phyloP scores from a whole-genome alignment of 768 basidiomycete genomes.

The Mycena olivaceomarginata region DNA sequence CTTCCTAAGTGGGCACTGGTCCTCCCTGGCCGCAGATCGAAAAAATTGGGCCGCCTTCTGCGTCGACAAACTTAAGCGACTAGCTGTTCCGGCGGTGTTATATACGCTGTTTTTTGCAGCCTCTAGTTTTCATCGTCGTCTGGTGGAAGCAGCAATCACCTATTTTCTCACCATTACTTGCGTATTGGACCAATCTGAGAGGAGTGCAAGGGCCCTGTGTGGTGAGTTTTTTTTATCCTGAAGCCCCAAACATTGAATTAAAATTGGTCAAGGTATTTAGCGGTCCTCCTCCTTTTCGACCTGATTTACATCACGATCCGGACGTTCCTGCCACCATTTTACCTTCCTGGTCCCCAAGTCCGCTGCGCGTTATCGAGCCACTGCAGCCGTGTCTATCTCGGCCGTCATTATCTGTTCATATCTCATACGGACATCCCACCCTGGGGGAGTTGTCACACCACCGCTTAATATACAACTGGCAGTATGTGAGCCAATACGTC shows the following conservation, averaged over 20 bases:
- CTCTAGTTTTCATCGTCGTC: constrained; percentile 15
- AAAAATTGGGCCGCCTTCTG: constrained; percentile 28
- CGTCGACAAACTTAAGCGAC: constrained; percentile 36
- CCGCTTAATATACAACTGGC: constrained; percentile 31
- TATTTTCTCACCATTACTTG: constrained; percentile 18
- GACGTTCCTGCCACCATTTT: constrained; percentile 21
- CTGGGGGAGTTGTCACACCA: constrained; percentile 15
- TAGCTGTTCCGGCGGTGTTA: constrained; percentile 38
- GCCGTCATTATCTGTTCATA: constrained; percentile 31
- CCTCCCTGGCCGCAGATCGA: constrained; percentile 19
- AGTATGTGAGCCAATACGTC: constrained; percentile 41
- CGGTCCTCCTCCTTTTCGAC: constrained; percentile 40
- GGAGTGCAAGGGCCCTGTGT: constrained; percentile 37
- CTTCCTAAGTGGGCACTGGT: constrained; percentile 37
- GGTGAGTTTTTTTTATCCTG: constrained; percentile 19
- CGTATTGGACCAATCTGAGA: constrained; percentile 21
- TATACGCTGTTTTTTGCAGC: constrained; percentile 32
- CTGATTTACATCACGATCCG: constrained; percentile 35
- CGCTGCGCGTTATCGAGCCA: constrained; percentile 1
- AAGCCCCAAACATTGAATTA: background rate
- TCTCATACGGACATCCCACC: constrained; percentile 35
- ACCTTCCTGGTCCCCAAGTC: constrained; percentile 35
- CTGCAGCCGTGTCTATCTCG: constrained; percentile 25
- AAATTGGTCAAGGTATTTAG: constrained; percentile 23
- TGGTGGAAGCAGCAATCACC: constrained; percentile 20